A percentile compares a stretch with the other conserved stretches of the same genome.
Evolutionary conservation across 2,329 filamentous ascomycete genomes (phyloP).

Genomic region (Alternaria sp.): DNA sequence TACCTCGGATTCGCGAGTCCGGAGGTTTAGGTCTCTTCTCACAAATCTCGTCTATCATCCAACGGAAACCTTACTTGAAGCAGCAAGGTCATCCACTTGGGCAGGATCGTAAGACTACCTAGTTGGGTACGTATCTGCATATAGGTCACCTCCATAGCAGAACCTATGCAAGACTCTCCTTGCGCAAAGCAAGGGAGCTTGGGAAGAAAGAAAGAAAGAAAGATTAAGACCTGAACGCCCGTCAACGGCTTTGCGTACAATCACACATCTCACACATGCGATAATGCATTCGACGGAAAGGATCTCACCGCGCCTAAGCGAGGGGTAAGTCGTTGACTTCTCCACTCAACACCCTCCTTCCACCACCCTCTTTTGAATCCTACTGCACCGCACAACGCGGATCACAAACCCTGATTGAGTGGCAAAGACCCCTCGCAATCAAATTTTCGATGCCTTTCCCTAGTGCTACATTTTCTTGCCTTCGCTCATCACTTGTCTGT

Average conservation of each 20-base stretch:
- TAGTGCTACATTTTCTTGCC: neutral
- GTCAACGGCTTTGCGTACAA: neutral
- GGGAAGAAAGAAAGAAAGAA: neutral
- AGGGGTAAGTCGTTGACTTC: neutral
- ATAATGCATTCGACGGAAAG: slow-evolving; percentile 5
- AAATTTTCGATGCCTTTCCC: neutral
- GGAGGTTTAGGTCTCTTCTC: neutral
- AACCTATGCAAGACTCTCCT: neutral
- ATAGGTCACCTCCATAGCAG: neutral
- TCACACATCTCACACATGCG: slow-evolving; percentile 2
- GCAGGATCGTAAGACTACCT: neutral
- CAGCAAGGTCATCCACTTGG: neutral
- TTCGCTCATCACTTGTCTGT: neutral
- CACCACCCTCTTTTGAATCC: neutral
- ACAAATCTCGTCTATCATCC: neutral
- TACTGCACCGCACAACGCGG: neutral
- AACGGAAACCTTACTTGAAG: slow-evolving; percentile 2
- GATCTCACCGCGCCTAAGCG: slow-evolving; percentile 1
- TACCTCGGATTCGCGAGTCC: neutral
- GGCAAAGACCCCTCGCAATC: neutral
- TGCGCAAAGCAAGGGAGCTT: neutral
- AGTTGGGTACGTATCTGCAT: neutral
- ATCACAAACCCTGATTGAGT: neutral
- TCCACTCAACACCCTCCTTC: neutral
- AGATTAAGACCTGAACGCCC: neutral